These are phyloP conservation scores for Boletus eberwhitei DNA, from an alignment of 768 basidiomycete genomes.

Conservation along the genomic window DNA sequence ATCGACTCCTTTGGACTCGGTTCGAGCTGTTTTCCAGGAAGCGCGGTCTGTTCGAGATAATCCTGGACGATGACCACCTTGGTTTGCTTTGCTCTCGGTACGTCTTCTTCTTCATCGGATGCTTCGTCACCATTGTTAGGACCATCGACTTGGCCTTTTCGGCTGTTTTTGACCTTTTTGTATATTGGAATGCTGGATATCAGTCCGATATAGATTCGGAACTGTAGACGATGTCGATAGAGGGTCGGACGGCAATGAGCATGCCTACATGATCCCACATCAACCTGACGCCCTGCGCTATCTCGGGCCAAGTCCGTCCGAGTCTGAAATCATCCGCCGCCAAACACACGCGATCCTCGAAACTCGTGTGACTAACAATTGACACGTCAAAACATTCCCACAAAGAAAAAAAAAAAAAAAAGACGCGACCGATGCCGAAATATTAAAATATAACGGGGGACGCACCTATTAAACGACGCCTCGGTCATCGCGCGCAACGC, in stretches of 20 bases:
- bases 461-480: constrained; percentile 28
- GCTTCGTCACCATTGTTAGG: constrained; percentile 33
- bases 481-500: constrained; percentile 16
- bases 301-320: constrained; percentile 31
- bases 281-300: constrained; percentile 25
- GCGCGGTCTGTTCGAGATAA: constrained; percentile 25
- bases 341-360: constrained; percentile 23
- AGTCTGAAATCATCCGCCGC: constrained; percentile 32
- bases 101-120: constrained; percentile 26
- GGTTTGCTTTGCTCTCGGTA: constrained; percentile 19
- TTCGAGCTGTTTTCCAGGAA: constrained; percentile 30
- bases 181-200: constrained; percentile 30
- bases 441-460: not conserved
- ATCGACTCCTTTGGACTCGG: constrained; percentile 14
- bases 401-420: not conserved
- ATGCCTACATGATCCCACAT: constrained; percentile 31
- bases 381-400: not conserved
- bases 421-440: not conserved
- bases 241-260: not conserved
- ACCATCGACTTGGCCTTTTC: constrained; percentile 22
- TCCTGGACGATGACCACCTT: constrained; percentile 28
- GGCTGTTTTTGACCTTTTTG: constrained; percentile 24
- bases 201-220: constrained; percentile 31
- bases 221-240: constrained; percentile 16
- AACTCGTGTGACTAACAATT: constrained; percentile 3